phyloP scores from a whole-genome alignment of 2,329 filamentous ascomycete genomes.

The Diaporthe citri region DNA sequence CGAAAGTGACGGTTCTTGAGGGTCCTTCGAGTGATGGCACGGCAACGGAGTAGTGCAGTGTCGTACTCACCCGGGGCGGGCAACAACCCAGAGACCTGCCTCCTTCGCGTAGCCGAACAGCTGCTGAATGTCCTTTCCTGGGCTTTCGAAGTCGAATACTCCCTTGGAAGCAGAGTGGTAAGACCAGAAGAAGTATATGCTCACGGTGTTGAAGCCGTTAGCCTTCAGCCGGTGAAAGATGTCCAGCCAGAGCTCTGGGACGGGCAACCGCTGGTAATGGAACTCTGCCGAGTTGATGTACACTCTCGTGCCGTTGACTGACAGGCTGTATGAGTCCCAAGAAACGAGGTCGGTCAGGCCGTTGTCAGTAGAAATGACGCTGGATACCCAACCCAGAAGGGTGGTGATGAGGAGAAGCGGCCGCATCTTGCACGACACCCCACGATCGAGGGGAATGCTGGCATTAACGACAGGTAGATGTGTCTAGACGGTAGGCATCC shows the following conservation, averaged over 20 bases:
- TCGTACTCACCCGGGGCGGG: slow-evolving; percentile 58
- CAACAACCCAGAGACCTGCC: slow-evolving; percentile 64
- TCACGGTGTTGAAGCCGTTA: slow-evolving; percentile 64
- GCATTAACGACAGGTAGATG: neutral
- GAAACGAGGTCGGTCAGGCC: slow-evolving; percentile 58
- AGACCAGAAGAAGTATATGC: slow-evolving; percentile 64
- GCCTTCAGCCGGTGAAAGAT: slow-evolving; percentile 67
- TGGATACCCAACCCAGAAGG: slow-evolving; percentile 40
- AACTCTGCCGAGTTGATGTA: slow-evolving; percentile 59
- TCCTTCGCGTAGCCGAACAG: slow-evolving; percentile 64
- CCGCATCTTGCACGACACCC: slow-evolving; percentile 33
- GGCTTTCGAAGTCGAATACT: slow-evolving; percentile 62
- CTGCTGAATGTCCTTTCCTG: slow-evolving; percentile 63
- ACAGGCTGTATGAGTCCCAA: slow-evolving; percentile 66
- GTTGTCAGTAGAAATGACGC: slow-evolving; percentile 52
- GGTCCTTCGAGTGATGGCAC: neutral
- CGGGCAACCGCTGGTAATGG: slow-evolving; percentile 65
- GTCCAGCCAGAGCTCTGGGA: slow-evolving; percentile 66
- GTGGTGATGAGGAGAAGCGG: slow-evolving; percentile 31
- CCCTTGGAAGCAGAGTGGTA: slow-evolving; percentile 60
- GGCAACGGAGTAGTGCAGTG: slow-evolving; percentile 56
- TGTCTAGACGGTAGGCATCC: neutral
- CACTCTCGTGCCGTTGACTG: slow-evolving; percentile 55
- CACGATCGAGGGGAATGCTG: neutral
- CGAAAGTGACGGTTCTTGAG: neutral